Base-by-base conservation (phyloP, 177 flowering plant genomes). In the Vitis hybrid region DNA sequence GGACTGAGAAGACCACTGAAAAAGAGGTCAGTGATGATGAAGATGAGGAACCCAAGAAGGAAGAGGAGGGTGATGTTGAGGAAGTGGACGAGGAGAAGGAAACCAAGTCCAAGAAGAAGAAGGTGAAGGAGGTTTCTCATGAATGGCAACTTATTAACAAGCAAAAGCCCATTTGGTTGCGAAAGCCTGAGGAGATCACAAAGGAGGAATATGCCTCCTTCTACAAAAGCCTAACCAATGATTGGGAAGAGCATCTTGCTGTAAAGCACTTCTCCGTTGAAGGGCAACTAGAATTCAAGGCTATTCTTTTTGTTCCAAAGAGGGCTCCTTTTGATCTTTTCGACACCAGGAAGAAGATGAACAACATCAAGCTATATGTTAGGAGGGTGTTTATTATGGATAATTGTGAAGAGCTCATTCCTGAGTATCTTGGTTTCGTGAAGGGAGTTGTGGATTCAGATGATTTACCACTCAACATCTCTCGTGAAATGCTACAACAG, bases 401-500 rank as follows among this genome's bases (percentile, higher is more conserved):
- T 65, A 73, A 77, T 19, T 73, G 73, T 62, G 76, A 72, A 31
- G 76, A 73, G 61, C 66, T 72, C 3, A 76, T 76, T 64, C 77
- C 80, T 2, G 80, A 78, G 60, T 74, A 74, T 51, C 75, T 77
- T 6, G 57, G 71, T 2, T 77, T 70, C 53, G 73, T 77, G 13
- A 77, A 77, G 74, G 80, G 80, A 9, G 71, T 77, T 14, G 80
- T 74, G 16, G 81, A 78, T 14, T 22, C 26, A 22, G 88, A 82
- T n/a, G 88, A 84, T 68, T 82, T 86, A 0, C 90, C 90, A 0
- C 80, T 86, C 31, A 86, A 86, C 77, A 86, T 84, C 14, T 86
- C 90, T 8, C 81, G 90, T 2, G 90, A 86, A 31, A 86, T 59
- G 81, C 77, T 86, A 14, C 86, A 86, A 48, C 88, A 84, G 75